Base-by-base conservation (phyloP, 2,329 filamentous ascomycete genomes). In the Dactylellina cionopaga region DNA sequence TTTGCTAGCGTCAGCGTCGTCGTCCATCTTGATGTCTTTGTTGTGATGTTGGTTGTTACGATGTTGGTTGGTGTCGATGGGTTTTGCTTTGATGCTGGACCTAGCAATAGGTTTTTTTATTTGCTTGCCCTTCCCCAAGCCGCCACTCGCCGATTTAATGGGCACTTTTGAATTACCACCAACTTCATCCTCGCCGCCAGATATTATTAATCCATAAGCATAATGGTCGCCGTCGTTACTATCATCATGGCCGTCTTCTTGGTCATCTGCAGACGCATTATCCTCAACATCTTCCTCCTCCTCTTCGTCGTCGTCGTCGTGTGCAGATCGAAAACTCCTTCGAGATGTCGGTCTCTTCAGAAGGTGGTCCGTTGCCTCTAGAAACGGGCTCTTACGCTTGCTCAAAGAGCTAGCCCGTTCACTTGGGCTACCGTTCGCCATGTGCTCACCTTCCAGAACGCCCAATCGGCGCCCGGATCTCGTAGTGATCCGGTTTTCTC, bases 321-420 rank as follows among this genome's bases (percentile, higher is more conserved):
- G 33, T 11, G 17, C 19, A 22, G 60, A 56, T 9, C 60, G 47
- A 22, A 65, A 17, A 31, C 60, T 65, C 49, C 60, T 7, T 35
- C 49, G 47, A 41, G 60, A 65, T 17, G 60, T 41, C 7, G 60
- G 60, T 47, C 60, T 46, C 60, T 65, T 65, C 22, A 65, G 27
- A 10, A 47, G 35, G 11, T 65, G 60, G 7, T 47, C 60, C 0
- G 37, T 24, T 3, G 29, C 11, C 13, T 65, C 60, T 29, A 65
- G 27, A 22, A 65, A 65, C 3, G 60, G 60, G 19, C 60, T 65
- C 39, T 65, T 65, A 5, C 60, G 37, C 49, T 65, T 65, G 41
- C 60, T 52, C 37, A 29, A 47, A 19, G 58, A 52, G 35, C 46
- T 49, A 22, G 33, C 47, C 27, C 22, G 51, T 27, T 55, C 49